phyloP scores from a whole-genome alignment of 768 basidiomycete genomes.

The Trametes meyenii region DNA sequence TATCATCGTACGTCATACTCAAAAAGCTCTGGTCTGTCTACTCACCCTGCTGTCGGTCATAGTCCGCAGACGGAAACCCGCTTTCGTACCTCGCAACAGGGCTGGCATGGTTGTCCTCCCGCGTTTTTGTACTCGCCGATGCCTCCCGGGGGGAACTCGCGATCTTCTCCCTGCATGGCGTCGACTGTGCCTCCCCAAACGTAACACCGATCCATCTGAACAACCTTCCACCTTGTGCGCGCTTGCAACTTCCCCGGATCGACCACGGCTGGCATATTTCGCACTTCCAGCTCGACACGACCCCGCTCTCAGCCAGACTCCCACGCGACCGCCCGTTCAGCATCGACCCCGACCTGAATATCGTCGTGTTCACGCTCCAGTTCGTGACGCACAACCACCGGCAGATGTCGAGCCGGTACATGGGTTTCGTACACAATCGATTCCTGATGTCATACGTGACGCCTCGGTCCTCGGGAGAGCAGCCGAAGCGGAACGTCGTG shows the following conservation, averaged over 20 bases:
- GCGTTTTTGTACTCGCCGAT: conserved; percentile 43
- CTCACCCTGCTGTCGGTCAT: conserved; percentile 28
- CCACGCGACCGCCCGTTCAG: conserved; percentile 32
- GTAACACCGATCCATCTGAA: neutral
- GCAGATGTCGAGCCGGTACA: conserved; percentile 16
- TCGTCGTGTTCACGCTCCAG: conserved; percentile 32
- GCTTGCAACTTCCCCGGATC: conserved; percentile 9
- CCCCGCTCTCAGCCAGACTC: conserved; percentile 1
- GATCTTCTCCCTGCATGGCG: conserved; percentile 34
- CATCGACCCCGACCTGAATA: conserved; percentile 23
- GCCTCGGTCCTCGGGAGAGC: neutral
- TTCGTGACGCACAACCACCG: conserved; percentile 22
- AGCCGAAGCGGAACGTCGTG: neutral
- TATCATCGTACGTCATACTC: conserved; percentile 43
- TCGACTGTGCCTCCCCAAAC: conserved; percentile 4
- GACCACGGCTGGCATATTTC: conserved; percentile 13
- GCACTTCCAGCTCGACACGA: conserved; percentile 10
- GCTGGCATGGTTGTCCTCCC: conserved; percentile 49
- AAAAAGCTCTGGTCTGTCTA: neutral
- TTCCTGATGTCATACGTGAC: conserved; percentile 27
- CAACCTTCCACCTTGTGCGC: neutral
- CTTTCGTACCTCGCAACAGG: conserved; percentile 40
- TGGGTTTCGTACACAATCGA: conserved; percentile 37
- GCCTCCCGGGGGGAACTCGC: conserved; percentile 44
- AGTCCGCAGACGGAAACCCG: conserved; percentile 24